phyloP scores from a whole-genome alignment of 2,329 filamentous ascomycete species.

The Lanzia echinophila region DNA sequence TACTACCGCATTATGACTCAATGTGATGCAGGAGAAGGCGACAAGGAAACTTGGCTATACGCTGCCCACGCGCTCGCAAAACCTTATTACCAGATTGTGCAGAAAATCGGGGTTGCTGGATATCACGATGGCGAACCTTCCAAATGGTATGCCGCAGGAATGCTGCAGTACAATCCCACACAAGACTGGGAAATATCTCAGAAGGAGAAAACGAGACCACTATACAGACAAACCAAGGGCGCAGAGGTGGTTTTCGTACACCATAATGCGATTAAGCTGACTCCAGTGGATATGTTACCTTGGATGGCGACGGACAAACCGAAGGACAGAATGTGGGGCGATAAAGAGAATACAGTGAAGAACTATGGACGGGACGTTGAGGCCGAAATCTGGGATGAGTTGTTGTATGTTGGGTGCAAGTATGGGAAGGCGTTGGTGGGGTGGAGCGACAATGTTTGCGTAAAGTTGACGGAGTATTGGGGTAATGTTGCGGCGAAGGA shows the following conservation, averaged over 20 bases:
- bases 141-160: background rate
- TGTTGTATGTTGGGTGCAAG: constrained; percentile 4
- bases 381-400: constrained; percentile 3
- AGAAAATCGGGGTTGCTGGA: background rate
- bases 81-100: constrained; percentile 36
- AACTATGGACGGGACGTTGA: constrained; percentile 7
- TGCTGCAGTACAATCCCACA: constrained; percentile 4
- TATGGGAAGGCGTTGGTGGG: background rate
- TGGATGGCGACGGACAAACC: background rate
- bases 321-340: constrained; percentile 6
- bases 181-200: background rate
- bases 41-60: constrained; percentile 44
- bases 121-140: background rate
- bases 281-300: background rate
- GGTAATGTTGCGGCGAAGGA: background rate
- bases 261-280: constrained; percentile 7
- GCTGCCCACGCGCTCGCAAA: constrained; percentile 35
- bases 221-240: background rate
- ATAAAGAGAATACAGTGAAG: background rate
- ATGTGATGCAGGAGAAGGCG: constrained; percentile 38
- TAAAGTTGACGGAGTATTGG: background rate
- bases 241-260: constrained; percentile 3
- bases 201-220: background rate
- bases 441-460: constrained; percentile 2
- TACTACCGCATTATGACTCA: constrained; percentile 42